Evolutionary conservation across 345 rosid genomes (phyloP).

Genomic region (Brassica carinata): DNA sequence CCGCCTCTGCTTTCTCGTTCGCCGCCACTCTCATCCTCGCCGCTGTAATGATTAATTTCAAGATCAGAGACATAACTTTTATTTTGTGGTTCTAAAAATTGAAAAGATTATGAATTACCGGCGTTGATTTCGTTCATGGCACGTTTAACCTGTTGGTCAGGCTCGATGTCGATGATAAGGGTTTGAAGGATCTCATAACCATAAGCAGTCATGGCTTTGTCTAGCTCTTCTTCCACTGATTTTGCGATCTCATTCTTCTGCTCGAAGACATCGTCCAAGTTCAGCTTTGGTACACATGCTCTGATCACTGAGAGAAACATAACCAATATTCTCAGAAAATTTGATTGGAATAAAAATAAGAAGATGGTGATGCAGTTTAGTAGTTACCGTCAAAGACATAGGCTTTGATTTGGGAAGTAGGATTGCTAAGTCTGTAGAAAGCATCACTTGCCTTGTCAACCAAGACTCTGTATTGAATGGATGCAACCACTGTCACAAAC

Average conservation of each 20-base stretch:
- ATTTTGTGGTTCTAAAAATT: not conserved
- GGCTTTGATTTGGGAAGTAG: slow-evolving; percentile 56
- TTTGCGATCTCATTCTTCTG: slow-evolving; percentile 64
- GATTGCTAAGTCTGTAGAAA: slow-evolving; percentile 60
- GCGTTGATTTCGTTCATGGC: slow-evolving; percentile 70
- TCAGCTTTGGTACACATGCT: slow-evolving; percentile 59
- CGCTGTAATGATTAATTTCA: slow-evolving; percentile 33
- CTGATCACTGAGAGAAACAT: slow-evolving; percentile 48
- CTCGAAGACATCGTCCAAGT: slow-evolving; percentile 57
- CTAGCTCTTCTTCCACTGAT: slow-evolving; percentile 60
- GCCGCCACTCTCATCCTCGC: slow-evolving; percentile 62
- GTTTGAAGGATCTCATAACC: slow-evolving; percentile 63
- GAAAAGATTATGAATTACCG: slow-evolving; percentile 26
- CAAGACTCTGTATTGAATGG: slow-evolving; percentile 56
- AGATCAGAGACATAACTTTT: not conserved
- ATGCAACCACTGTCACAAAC: slow-evolving; percentile 63
- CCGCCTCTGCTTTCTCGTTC: slow-evolving; percentile 60
- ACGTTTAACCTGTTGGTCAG: slow-evolving; percentile 55
- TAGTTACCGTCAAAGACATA: slow-evolving; percentile 59
- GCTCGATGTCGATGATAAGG: slow-evolving; percentile 58
- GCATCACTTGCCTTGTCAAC: slow-evolving; percentile 59
- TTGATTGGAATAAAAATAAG: not conserved
- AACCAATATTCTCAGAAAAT: not conserved
- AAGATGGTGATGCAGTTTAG: not conserved
- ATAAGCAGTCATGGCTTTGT: slow-evolving; percentile 63